phyloP scores from a whole-genome alignment of 1,284 basidiomycete genomes.

The Ganoderma meredithae region DNA sequence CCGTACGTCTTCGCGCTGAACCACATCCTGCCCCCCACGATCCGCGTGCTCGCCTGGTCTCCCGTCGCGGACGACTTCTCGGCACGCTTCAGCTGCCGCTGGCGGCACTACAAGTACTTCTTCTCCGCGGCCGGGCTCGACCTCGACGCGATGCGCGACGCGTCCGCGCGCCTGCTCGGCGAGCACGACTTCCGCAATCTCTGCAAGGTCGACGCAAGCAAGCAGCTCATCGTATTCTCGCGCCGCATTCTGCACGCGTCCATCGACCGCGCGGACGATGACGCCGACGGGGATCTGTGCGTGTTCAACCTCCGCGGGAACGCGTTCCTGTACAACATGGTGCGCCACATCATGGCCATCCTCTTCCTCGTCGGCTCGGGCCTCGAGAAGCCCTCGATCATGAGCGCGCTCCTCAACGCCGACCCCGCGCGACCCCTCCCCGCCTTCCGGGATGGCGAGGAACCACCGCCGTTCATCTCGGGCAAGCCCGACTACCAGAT shows the following conservation, averaged over 20 bases:
- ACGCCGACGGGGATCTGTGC: constrained; percentile 54
- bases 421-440: constrained; percentile 44
- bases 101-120: constrained; percentile 98
- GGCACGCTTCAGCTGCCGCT: constrained; percentile 87
- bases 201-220: constrained; percentile 93
- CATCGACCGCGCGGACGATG: constrained; percentile 54
- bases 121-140: constrained; percentile 78
- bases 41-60: constrained; percentile 96
- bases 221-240: constrained; percentile 87
- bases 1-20: constrained; percentile 88
- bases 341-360: constrained; percentile 94
- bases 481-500: constrained; percentile 93
- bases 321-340: constrained; percentile 97
- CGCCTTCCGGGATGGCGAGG: constrained; percentile 44
- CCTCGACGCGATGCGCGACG: constrained; percentile 80
- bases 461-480: constrained; percentile 57
- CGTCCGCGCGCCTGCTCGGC: constrained; percentile 78
- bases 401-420: constrained; percentile 82
- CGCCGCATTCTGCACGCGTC: constrained; percentile 72
- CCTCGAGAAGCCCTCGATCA: constrained; percentile 77
- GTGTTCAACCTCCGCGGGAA: constrained; percentile 90
- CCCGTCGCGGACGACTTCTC: constrained; percentile 87
- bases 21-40: constrained; percentile 87
- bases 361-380: constrained; percentile 90
- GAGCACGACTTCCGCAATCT: constrained; percentile 97